These are phyloP conservation scores for Strigomonas galati DNA, from an alignment of 208 protist species.

Conservation along the genomic window DNA sequence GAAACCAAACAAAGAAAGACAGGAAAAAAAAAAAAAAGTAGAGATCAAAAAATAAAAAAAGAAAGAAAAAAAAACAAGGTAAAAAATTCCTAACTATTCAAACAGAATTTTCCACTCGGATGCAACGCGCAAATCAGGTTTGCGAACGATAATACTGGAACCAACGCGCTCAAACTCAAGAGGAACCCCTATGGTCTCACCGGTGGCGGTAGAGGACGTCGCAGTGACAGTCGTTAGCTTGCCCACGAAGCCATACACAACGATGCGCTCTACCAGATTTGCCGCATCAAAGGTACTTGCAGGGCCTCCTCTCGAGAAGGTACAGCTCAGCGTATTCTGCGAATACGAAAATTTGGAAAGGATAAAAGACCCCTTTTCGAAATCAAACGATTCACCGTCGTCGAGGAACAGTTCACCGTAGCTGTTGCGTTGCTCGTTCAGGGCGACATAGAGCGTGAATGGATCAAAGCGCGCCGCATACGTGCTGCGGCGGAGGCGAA, in stretches of 20 bases:
- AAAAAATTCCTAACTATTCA: slow-evolving; percentile 16
- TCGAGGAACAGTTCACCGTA: slow-evolving; percentile 75
- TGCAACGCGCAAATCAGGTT: slow-evolving; percentile 42
- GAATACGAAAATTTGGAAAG: slow-evolving; percentile 56
- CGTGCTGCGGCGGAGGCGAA: slow-evolving; percentile 87
- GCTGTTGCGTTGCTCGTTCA: slow-evolving; percentile 64
- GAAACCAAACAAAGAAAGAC: too few relatives aligned
- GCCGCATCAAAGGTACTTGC: not conserved
- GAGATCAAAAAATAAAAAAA: not conserved
- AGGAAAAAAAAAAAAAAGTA: too few relatives aligned
- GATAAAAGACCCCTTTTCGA: slow-evolving; percentile 46
- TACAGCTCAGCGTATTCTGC: slow-evolving; percentile 28
- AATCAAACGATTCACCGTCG: slow-evolving; percentile 69
- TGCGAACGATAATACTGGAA: slow-evolving; percentile 51
- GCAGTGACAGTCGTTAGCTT: slow-evolving; percentile 19
- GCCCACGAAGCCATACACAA: slow-evolving; percentile 57
- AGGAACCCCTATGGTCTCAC: slow-evolving; percentile 12
- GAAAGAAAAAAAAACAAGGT: not conserved
- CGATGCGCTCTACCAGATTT: slow-evolving; percentile 65
- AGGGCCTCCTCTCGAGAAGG: not conserved
- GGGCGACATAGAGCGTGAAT: slow-evolving; percentile 91
- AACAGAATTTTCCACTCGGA: slow-evolving; percentile 62
- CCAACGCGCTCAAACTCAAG: slow-evolving; percentile 62
- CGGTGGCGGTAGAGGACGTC: not conserved
- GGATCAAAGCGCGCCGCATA: slow-evolving; percentile 84